phyloP scores from a whole-genome alignment of 192 early-diverging fungal species.

The Coemansia sp. region DNA sequence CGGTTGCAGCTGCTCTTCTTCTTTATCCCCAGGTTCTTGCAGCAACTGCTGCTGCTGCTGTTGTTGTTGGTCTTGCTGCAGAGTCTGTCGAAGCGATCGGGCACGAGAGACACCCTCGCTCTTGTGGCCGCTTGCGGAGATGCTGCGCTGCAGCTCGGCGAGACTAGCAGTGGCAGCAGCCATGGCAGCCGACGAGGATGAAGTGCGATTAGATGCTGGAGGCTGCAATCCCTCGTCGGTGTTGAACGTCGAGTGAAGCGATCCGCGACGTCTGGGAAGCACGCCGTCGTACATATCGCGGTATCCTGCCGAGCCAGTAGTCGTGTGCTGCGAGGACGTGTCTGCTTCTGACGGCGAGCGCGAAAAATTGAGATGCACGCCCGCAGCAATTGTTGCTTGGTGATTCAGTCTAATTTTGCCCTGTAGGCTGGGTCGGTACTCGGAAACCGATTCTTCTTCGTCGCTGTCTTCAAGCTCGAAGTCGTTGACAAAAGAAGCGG shows the following conservation, averaged over 20 bases:
- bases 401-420: conserved; percentile 12
- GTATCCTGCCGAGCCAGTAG: conserved; percentile 14
- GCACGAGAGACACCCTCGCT: neutral
- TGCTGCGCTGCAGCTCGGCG: conserved; percentile 37
- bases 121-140: conserved; percentile 10
- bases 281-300: conserved; percentile 36
- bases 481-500: conserved; percentile 7
- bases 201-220: conserved; percentile 15
- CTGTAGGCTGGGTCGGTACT: conserved; percentile 1
- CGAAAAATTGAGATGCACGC: conserved; percentile 29
- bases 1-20: too few relatives aligned
- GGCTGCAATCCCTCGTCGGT: conserved; percentile 9
- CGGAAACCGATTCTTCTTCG: neutral
- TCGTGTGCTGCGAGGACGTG: conserved; percentile 2
- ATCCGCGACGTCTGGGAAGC: conserved; percentile 27
- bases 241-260: conserved; percentile 31
- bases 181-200: conserved; percentile 20
- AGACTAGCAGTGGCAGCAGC: conserved; percentile 22
- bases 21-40: neutral
- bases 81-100: conserved; percentile 28
- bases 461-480: conserved; percentile 16
- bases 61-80: too few relatives aligned
- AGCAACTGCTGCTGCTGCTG: neutral
- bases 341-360: conserved; percentile 8
- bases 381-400: conserved; percentile 34